These are phyloP conservation scores for Rubroshorea leprosula DNA, from an alignment of 345 rosid species.

Conservation along the genomic window DNA sequence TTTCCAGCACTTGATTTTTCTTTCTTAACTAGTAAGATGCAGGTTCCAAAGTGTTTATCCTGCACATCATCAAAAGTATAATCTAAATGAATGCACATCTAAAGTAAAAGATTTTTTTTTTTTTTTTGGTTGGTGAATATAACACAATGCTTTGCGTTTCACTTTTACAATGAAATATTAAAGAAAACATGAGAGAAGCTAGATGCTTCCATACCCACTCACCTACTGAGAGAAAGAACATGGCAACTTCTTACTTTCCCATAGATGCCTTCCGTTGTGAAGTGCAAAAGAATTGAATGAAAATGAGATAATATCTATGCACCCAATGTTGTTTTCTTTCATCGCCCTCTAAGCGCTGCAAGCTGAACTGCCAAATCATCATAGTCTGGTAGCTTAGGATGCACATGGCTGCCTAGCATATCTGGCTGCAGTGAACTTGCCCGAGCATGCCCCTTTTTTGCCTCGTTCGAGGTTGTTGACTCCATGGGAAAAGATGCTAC, in stretches of 20 bases:
- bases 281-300: neutral
- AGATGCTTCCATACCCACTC: neutral
- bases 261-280: neutral
- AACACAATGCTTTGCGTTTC: neutral
- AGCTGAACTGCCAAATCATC: conserved; percentile 44
- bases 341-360: conserved; percentile 32
- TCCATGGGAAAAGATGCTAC: conserved; percentile 13
- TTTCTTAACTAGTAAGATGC: too few relatives aligned
- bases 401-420: conserved; percentile 29
- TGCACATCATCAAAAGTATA: too few relatives aligned
- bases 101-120: too few relatives aligned
- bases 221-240: conserved; percentile 5
- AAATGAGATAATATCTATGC: neutral
- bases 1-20: too few relatives aligned
- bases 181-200: neutral
- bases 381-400: conserved; percentile 54
- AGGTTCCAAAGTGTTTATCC: too few relatives aligned
- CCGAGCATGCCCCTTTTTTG: conserved; percentile 22
- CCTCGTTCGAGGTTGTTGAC: conserved; percentile 1
- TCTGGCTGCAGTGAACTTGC: conserved; percentile 30
- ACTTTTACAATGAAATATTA: neutral
- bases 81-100: too few relatives aligned
- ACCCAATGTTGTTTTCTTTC: conserved; percentile 7
- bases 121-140: too few relatives aligned
- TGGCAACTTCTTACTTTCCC: conserved; percentile 5